phyloP scores from a whole-genome alignment of 768 basidiomycete genomes.

The Hygrophorus russula region DNA sequence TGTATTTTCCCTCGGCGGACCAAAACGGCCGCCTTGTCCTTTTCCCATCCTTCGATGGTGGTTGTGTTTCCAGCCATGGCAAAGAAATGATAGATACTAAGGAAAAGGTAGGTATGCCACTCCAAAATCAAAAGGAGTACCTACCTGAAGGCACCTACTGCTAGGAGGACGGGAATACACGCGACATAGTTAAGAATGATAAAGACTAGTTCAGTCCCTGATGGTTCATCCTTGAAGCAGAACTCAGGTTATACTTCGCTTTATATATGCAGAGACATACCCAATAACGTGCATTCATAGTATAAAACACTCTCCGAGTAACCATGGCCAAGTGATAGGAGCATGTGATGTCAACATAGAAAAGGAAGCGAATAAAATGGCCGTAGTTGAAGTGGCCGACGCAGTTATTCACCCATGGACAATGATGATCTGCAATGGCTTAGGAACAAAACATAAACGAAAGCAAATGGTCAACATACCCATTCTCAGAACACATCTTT shows the following conservation, averaged over 20 bases:
- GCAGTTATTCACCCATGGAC: conserved; percentile 91
- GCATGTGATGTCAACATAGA: conserved; percentile 87
- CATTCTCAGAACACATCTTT: conserved; percentile 82
- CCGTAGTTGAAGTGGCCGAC: conserved; percentile 90
- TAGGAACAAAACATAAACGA: conserved; percentile 3
- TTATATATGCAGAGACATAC: conserved; percentile 23
- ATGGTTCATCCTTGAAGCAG: conserved; percentile 49
- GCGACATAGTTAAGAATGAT: conserved; percentile 81
- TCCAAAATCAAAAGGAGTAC: conserved; percentile 4
- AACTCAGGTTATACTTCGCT: not conserved
- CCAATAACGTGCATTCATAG: conserved; percentile 36
- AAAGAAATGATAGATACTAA: conserved; percentile 80
- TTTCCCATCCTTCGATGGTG: conserved; percentile 97
- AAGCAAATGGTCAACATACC: conserved; percentile 32
- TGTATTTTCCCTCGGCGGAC: conserved; percentile 77
- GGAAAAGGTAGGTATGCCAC: conserved; percentile 1
- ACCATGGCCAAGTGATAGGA: conserved; percentile 83
- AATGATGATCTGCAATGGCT: conserved; percentile 61
- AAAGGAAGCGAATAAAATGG: conserved; percentile 82
- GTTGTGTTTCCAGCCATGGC: conserved; percentile 72
- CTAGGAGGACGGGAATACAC: conserved; percentile 75
- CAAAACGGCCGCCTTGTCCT: conserved; percentile 85
- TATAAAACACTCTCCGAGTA: conserved; percentile 44
- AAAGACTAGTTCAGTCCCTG: conserved; percentile 61
- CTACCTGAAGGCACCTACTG: conserved; percentile 87